phyloP scores from a whole-genome alignment of 176 grass and related monocot species.

The Bolboschoenus planiculmis region DNA sequence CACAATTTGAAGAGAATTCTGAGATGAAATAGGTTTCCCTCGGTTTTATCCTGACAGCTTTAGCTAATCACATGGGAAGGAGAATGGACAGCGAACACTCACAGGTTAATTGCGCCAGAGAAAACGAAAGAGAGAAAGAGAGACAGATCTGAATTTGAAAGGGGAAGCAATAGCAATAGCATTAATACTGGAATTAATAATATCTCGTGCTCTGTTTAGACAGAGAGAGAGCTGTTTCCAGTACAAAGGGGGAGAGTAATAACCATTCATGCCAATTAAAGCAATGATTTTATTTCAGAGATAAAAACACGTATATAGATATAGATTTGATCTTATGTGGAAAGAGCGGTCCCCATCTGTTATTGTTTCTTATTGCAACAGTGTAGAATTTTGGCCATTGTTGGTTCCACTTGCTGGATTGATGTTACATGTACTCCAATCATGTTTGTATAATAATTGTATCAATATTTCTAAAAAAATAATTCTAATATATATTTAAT shows the following conservation, averaged over 20 bases:
- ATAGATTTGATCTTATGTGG: neutral
- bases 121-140: neutral
- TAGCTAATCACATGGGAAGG: conserved; percentile 28
- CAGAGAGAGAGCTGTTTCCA: neutral
- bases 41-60: neutral
- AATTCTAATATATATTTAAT: neutral
- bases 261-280: conserved; percentile 6
- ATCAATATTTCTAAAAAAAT: neutral
- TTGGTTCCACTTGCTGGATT: neutral
- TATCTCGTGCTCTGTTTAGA: conserved; percentile 12
- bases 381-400: neutral
- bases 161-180: too few relatives aligned
- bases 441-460: neutral
- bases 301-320: neutral
- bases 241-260: neutral
- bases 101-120: neutral
- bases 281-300: neutral
- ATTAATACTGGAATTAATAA: conserved; percentile 9
- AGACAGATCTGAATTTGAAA: conserved; percentile 25
- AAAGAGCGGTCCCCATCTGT: neutral
- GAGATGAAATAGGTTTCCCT: neutral
- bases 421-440: neutral
- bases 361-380: neutral
- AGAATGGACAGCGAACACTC: neutral
- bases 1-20: neutral